Percentiles rank a stretch among this genome's conserved stretches.
phyloP scores from a whole-genome alignment of 2,329 filamentous ascomycete species.

The Ophiosphaerella korrae region DNA sequence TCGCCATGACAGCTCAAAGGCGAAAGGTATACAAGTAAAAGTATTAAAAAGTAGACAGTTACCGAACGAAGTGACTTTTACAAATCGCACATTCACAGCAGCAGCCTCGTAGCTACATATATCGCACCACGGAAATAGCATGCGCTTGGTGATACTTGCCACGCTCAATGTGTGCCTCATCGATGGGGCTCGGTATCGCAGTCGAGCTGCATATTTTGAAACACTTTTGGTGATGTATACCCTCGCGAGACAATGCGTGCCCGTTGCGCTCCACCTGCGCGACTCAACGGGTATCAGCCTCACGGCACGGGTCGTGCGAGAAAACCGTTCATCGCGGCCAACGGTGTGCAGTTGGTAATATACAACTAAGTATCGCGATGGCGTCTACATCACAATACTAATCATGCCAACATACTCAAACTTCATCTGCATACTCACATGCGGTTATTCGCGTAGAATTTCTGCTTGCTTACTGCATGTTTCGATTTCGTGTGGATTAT shows the following conservation, averaged over 20 bases:
- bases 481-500: too few species aligned
- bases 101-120: neutral
- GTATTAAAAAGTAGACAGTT: neutral
- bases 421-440: too few species aligned
- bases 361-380: too few species aligned
- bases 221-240: neutral
- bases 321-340: neutral
- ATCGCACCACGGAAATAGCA: neutral
- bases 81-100: neutral
- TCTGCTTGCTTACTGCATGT: too few species aligned
- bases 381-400: too few species aligned
- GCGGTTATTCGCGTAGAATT: too few species aligned
- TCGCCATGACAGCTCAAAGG: neutral
- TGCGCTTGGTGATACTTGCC: neutral
- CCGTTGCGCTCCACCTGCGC: neutral
- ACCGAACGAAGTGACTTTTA: neutral
- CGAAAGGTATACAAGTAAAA: neutral
- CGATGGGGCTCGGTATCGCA: neutral
- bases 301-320: neutral
- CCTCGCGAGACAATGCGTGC: too few species aligned
- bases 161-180: neutral
- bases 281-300: neutral
- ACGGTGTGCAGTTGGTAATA: neutral
- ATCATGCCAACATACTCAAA: too few species aligned
- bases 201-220: conserved; percentile 6